Conservation (phyloP, 202 grass and related monocot genomes). For the Setaria viridis region DNA sequence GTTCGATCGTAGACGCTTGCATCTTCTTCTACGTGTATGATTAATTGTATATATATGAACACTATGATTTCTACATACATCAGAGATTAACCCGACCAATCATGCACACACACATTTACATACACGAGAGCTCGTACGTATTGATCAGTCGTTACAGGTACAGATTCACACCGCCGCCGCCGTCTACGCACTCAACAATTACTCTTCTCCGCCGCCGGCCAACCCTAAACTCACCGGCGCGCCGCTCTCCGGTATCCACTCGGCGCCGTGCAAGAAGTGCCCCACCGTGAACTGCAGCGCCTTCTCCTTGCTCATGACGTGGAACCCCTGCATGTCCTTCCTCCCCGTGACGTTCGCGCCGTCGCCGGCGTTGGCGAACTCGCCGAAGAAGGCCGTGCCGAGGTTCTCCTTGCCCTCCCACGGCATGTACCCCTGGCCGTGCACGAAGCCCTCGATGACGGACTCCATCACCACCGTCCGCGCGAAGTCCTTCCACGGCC, state of each 20-base stretch:
- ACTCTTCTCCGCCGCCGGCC: background rate
- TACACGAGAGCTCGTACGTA: background rate
- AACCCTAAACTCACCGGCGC: slow-evolving; percentile 71
- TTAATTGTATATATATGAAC: background rate
- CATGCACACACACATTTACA: background rate
- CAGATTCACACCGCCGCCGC: too few species aligned
- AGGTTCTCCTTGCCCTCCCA: slow-evolving; percentile 62
- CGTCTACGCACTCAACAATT: background rate
- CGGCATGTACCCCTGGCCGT: slow-evolving; percentile 72
- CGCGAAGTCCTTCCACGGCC: slow-evolving; percentile 82
- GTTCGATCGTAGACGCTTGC: too few species aligned
- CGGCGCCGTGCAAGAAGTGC: slow-evolving; percentile 69
- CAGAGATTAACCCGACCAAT: background rate
- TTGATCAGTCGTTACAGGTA: background rate
- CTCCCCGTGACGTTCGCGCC: slow-evolving; percentile 56
- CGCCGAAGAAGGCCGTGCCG: slow-evolving; percentile 69
- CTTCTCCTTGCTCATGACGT: slow-evolving; percentile 54
- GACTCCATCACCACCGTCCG: slow-evolving; percentile 79
- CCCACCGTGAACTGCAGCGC: slow-evolving; percentile 69
- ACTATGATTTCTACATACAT: slow-evolving; percentile 9
- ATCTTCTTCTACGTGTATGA: background rate
- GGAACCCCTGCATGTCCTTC: slow-evolving; percentile 59
- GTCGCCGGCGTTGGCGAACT: slow-evolving; percentile 66
- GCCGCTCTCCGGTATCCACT: slow-evolving; percentile 80
- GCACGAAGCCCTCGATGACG: slow-evolving; percentile 63